phyloP scores from a whole-genome alignment of 2,329 filamentous ascomycete genomes.

The Diplocarpon rosae region DNA sequence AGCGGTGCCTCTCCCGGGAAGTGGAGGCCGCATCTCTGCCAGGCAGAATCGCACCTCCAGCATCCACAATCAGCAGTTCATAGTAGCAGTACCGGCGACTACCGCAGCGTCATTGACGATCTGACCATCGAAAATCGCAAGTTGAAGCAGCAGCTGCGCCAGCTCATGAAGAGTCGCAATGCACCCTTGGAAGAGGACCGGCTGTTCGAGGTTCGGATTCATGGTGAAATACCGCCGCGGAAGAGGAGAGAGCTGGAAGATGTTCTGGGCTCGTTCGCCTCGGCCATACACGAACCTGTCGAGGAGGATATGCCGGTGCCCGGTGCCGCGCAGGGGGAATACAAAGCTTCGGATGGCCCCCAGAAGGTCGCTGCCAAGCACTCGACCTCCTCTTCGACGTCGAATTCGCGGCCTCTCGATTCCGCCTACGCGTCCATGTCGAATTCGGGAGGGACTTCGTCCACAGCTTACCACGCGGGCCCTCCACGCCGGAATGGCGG shows the following conservation, averaged over 20 bases:
- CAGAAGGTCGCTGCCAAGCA: constrained; percentile 6
- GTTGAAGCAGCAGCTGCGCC: constrained; percentile 41
- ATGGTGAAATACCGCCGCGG: constrained; percentile 51
- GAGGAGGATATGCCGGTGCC: background rate
- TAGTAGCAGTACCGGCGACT: constrained; percentile 48
- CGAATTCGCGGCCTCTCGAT: constrained; percentile 34
- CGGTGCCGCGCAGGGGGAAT: constrained; percentile 28
- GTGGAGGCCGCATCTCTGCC: background rate
- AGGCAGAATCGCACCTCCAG: background rate
- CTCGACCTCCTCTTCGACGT: constrained; percentile 14
- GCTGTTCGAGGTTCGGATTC: constrained; percentile 72
- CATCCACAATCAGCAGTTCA: constrained; percentile 5
- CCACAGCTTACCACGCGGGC: background rate
- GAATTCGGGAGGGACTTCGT: constrained; percentile 21
- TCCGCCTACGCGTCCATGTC: constrained; percentile 59
- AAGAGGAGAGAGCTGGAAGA: constrained; percentile 71
- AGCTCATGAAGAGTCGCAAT: constrained; percentile 49
- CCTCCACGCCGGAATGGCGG: background rate
- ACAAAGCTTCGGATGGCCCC: constrained; percentile 30
- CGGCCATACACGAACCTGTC: constrained; percentile 43
- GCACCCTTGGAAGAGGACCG: constrained; percentile 62
- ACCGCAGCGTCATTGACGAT: constrained; percentile 76
- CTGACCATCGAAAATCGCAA: constrained; percentile 75
- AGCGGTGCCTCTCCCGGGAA: constrained; percentile 3
- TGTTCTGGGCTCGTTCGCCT: constrained; percentile 59